Base-by-base conservation (phyloP, 176 grass and related monocot genomes). In the Raddia distichophylla region DNA sequence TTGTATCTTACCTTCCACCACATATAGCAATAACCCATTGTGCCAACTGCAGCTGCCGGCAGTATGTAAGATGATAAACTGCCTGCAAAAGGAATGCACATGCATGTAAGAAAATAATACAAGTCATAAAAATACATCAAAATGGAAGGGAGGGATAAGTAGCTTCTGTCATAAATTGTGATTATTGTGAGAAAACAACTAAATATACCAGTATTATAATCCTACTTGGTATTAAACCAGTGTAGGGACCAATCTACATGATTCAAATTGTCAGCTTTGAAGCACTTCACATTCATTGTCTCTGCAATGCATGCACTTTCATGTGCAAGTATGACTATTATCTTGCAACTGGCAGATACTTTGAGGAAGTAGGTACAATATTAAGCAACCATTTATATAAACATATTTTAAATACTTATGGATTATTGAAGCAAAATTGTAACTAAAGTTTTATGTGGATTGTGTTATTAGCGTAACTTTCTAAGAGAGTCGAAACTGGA, bases 11-110 rank as follows among this genome's bases (percentile, higher is more conserved):
- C 95, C 90, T 95, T 98, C 89, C 88, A 98, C 90, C 92, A 92
- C 90, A 98, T 91, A n/a, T 98, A 98, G 81, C 90, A 98, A 89
- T 98, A 98, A 67, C 95, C 95, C 58, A 93, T 75, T 75, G 90
- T 86, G 81, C 95, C 95, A 93, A 98, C 72, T 79, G 95, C 86
- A 76, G 92, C 90, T 73, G 92, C 92, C 60, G 95, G 95, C 37
- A 98, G 80, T 91, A 98, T 88, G 85, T 91, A 98, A 22, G 86
- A 94, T 55, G 92, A 64, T 82, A 98, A 84, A 91, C 82, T 71
- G 0, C 90, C 90, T 97, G 87, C 44, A 88, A 69, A 81, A 13
- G 81, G 18, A 72, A 82, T 71, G 20, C 8, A 16, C 7, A 71
- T 20, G 59, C 11, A 57, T 53, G 15, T 77, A 42, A 71, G 13